phyloP scores from a whole-genome alignment of 176 grass and related monocot species.

The Poa annua region DNA sequence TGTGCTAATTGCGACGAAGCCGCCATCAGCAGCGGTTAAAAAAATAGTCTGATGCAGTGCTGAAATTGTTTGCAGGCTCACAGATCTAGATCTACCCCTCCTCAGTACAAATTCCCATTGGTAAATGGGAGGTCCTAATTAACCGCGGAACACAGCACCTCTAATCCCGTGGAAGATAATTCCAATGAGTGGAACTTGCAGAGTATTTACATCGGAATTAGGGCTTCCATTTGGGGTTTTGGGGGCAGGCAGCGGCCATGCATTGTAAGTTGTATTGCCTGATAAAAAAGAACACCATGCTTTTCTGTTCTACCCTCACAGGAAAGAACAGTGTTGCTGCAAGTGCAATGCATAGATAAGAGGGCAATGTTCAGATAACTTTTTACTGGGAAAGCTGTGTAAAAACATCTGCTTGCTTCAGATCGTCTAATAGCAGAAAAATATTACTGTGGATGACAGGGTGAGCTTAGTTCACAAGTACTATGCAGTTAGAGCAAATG shows the following conservation, averaged over 20 bases:
- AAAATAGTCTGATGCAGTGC: neutral
- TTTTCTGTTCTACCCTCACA: conserved; percentile 28
- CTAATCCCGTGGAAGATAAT: conserved; percentile 68
- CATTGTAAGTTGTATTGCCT: conserved; percentile 47
- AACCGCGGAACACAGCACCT: conserved; percentile 44
- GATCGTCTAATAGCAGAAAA: conserved; percentile 32
- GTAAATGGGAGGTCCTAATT: conserved; percentile 63
- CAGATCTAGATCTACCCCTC: conserved; percentile 67
- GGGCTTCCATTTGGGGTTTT: conserved; percentile 52
- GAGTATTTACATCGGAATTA: conserved; percentile 68
- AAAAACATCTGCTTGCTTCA: conserved; percentile 37
- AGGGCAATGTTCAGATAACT: conserved; percentile 31
- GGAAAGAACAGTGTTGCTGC: conserved; percentile 25
- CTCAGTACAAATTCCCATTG: conserved; percentile 59
- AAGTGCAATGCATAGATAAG: neutral
- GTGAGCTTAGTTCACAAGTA: conserved; percentile 46
- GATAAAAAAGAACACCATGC: conserved; percentile 31
- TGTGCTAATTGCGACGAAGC: conserved; percentile 55
- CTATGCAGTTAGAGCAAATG: conserved; percentile 30
- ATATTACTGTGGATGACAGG: neutral
- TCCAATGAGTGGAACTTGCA: conserved; percentile 63
- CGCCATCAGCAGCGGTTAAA: conserved; percentile 52
- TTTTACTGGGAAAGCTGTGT: conserved; percentile 39
- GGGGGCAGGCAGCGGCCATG: conserved; percentile 37
- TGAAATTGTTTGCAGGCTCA: conserved; percentile 46